Percentiles rank a stretch among this genome's conserved stretches.
These are phyloP conservation scores for Scedosporium boydii DNA, from an alignment of 2,329 filamentous ascomycete species.

Conservation along the genomic window DNA sequence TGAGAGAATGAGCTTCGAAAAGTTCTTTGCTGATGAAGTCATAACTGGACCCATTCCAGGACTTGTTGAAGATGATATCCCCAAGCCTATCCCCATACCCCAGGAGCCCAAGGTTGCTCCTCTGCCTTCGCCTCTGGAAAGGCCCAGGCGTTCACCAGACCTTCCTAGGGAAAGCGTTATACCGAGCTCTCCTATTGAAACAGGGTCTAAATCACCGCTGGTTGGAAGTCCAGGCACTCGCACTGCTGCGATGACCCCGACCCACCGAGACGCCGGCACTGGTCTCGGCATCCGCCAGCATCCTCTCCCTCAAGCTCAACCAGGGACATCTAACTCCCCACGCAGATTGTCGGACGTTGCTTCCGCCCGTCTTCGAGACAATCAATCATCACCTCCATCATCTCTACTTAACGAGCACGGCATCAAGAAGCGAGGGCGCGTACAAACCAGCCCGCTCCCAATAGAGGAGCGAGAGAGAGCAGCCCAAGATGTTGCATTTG, in stretches of 20 bases:
- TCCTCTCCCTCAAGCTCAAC: constrained; percentile 23
- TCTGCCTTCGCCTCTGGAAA: not conserved
- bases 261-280: constrained; percentile 27
- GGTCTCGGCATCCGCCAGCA: constrained; percentile 41
- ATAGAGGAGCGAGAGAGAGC: constrained; percentile 56
- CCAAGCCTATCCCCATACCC: constrained; percentile 22
- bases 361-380: not conserved
- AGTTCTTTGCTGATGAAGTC: constrained; percentile 70
- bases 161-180: not conserved
- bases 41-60: constrained; percentile 70
- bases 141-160: not conserved
- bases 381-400: constrained; percentile 12
- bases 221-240: not conserved
- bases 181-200: not conserved
- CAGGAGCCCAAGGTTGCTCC: not conserved
- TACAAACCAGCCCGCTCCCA: constrained; percentile 18
- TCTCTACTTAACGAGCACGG: constrained; percentile 23
- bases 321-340: constrained; percentile 36
- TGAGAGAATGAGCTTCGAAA: constrained; percentile 75
- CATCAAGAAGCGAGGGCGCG: constrained; percentile 18
- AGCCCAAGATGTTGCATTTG: constrained; percentile 80
- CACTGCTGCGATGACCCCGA: not conserved
- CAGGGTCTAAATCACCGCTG: not conserved
- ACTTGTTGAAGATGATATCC: constrained; percentile 67
- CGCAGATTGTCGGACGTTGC: constrained; percentile 29